A percentile compares a stretch with the other conserved stretches of the same genome.
phyloP scores from a whole-genome alignment of 495 filamentous ascomycete species.

The Viridothelium virens region DNA sequence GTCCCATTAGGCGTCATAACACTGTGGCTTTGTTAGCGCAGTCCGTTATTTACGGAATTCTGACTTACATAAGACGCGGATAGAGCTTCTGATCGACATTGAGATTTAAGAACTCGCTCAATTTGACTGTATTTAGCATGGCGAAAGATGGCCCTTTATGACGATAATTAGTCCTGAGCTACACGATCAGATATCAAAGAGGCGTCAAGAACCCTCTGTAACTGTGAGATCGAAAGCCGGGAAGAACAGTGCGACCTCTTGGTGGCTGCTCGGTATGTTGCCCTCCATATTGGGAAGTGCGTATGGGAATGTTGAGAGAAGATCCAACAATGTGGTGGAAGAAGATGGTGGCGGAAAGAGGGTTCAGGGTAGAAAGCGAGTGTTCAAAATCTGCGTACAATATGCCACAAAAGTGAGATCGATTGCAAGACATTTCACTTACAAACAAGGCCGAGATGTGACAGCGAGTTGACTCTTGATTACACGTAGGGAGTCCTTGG shows the following conservation, averaged over 20 bases:
- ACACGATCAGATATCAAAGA: background rate
- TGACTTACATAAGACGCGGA: background rate
- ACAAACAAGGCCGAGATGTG: background rate
- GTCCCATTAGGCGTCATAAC: slow-evolving; percentile 39
- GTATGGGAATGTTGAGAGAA: background rate
- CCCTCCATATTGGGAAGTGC: background rate
- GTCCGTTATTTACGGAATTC: background rate
- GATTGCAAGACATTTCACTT: background rate
- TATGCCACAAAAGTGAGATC: background rate
- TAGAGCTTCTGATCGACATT: slow-evolving; percentile 5
- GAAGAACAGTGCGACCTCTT: background rate
- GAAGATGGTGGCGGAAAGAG: background rate
- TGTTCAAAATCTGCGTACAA: background rate
- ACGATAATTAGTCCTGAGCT: background rate
- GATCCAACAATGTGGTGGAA: background rate
- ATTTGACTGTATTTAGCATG: background rate
- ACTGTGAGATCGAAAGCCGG: no score
- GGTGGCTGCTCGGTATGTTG: background rate
- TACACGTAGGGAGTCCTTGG: background rate
- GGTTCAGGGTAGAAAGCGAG: no score
- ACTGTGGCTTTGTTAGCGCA: background rate
- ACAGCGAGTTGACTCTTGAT: background rate
- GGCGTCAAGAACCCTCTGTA: background rate
- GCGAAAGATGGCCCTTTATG: background rate
- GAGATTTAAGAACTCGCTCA: background rate